Evolutionary conservation across 306 rosid species (phyloP), one percentile per base, ranked within the genome.

Genomic region (Lathyrus oleraceus): DNA sequence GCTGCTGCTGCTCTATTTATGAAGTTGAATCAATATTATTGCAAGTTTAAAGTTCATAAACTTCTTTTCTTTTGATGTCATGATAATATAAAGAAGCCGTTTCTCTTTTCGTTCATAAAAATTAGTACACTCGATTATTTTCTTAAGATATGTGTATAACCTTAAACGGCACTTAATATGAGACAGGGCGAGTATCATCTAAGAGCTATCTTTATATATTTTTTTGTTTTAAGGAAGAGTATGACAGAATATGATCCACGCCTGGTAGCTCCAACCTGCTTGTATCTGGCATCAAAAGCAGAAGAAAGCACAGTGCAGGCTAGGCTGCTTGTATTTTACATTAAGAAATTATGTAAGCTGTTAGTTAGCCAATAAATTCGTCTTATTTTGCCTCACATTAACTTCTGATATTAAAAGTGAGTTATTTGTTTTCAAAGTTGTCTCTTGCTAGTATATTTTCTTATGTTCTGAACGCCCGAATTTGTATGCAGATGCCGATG

Each of bases 241-340:
- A 85, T 93, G 97, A 17, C 82, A 5, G 98, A 93, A 73, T 90
- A 93, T 76, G 97, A 93, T 81, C 98, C 97, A 12, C 91, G 91
- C 68, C 85, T 90, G 36, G 97, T 93, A 48, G 96, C 98, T 68
- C 97, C 98, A 73, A 84, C 96, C 69, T 90, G 98, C 87, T 82
- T 90, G 79, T 88, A 88, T 77, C 80, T 93, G 70, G 96, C 97
- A 35, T 85, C 98, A 65, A 93, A 93, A 88, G 97, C 91, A 39
- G 97, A 93, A 81, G 97, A 93, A 87, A 93, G 98, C 85, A 87
- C 96, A 42, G 91, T 88, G 75, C 94, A 82, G 80, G 98, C 98
- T 16, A 81, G 87, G 72, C 83, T 88, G 13, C 85, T 93, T 73
- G 97, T 85, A 35, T 93, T 93, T 81, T 93, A 82, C 78, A 80